phyloP scores from a whole-genome alignment of 2,329 filamentous ascomycete genomes.

The Trichoderma arundinaceum region DNA sequence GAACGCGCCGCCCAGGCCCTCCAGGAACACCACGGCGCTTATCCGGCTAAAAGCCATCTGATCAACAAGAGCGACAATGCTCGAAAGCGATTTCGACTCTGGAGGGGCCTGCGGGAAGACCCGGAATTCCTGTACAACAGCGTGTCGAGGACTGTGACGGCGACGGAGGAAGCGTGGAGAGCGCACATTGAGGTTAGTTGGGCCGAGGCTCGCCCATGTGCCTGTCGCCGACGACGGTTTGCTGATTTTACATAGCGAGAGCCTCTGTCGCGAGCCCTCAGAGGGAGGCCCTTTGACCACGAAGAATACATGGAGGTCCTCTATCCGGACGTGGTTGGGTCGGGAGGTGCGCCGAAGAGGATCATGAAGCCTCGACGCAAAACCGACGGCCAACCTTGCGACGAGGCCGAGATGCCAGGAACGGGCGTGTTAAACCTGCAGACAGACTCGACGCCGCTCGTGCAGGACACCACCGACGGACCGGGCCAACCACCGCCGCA shows the following conservation, averaged over 20 bases:
- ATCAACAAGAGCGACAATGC: slow-evolving; percentile 70
- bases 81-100: slow-evolving; percentile 66
- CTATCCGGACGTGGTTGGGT: slow-evolving; percentile 65
- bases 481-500: slow-evolving; percentile 36
- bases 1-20: slow-evolving; percentile 61
- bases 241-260: slow-evolving; percentile 54
- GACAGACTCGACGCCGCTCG: slow-evolving; percentile 41
- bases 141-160: slow-evolving; percentile 57
- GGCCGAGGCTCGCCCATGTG: neutral
- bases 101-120: slow-evolving; percentile 63
- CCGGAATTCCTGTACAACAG: slow-evolving; percentile 62
- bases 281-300: slow-evolving; percentile 64
- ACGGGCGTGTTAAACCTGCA: slow-evolving; percentile 54
- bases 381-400: slow-evolving; percentile 52
- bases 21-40: slow-evolving; percentile 60
- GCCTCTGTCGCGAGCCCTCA: slow-evolving; percentile 61
- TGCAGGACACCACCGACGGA: slow-evolving; percentile 37
- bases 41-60: slow-evolving; percentile 64
- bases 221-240: neutral
- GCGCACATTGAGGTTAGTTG: slow-evolving; percentile 60
- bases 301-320: slow-evolving; percentile 66
- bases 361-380: slow-evolving; percentile 61
- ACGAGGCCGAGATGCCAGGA: slow-evolving; percentile 57
- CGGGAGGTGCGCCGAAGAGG: slow-evolving; percentile 63
- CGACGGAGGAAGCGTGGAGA: slow-evolving; percentile 62